These are phyloP conservation scores for Psilocybe subaeruginosa DNA, from an alignment of 768 basidiomycete species.

Conservation along the genomic window DNA sequence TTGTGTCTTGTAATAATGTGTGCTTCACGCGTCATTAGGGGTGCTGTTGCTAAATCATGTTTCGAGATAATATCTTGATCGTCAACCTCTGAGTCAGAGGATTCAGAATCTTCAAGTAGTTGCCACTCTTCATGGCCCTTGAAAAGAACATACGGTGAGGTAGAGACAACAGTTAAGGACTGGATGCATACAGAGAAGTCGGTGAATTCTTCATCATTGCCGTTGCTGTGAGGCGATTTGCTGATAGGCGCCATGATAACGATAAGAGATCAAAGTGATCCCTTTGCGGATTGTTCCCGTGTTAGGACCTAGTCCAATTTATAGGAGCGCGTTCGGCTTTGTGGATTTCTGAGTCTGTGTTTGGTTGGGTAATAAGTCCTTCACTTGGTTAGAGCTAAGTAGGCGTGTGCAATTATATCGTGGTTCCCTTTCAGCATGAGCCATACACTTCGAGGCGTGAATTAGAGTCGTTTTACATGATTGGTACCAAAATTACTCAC, in stretches of 20 bases:
- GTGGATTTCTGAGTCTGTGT: too few species aligned
- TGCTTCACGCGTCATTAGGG: conserved; percentile 56
- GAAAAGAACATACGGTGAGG: not conserved
- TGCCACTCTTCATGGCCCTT: conserved; percentile 32
- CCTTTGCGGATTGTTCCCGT: not conserved
- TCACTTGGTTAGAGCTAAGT: not conserved
- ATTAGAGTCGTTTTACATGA: not conserved
- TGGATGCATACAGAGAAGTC: not conserved
- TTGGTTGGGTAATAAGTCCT: not conserved
- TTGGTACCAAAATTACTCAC: not conserved
- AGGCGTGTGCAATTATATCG: not conserved
- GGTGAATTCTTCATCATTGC: not conserved
- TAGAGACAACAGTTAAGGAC: not conserved
- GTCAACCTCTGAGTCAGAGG: conserved; percentile 15
- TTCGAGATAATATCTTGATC: conserved; percentile 21
- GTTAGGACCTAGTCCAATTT: too few species aligned
- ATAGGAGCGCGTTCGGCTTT: too few species aligned
- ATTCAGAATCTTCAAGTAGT: conserved; percentile 29
- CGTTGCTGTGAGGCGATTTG: not conserved
- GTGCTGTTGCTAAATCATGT: conserved; percentile 50
- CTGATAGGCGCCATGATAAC: not conserved
- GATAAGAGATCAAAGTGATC: too few species aligned
- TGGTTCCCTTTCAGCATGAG: not conserved
- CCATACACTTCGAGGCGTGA: not conserved
- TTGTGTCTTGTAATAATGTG: conserved; percentile 34